A percentile compares a stretch with the other conserved stretches of the same genome.
Evolutionary conservation across 805 yeast species (phyloP).

Genomic region (Lipomyces mesembrius): DNA sequence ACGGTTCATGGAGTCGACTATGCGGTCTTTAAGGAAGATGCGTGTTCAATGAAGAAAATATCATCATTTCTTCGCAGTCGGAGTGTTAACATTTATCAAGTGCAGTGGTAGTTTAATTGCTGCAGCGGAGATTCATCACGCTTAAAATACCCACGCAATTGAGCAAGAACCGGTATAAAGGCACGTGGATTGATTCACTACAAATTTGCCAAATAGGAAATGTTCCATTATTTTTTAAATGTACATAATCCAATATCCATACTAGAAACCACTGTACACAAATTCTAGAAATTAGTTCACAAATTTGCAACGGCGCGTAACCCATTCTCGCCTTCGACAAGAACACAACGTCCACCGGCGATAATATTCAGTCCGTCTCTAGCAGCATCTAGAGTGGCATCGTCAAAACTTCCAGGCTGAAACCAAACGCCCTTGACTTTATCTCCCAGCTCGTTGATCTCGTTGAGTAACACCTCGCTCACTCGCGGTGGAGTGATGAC

Average conservation of each 20-base stretch:
- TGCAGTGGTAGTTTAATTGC: too few species aligned
- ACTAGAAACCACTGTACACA: too few species aligned
- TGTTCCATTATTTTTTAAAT: not conserved
- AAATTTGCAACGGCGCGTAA: slow-evolving; percentile 26
- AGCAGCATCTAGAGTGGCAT: slow-evolving; percentile 51
- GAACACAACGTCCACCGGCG: slow-evolving; percentile 66
- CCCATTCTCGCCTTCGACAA: slow-evolving; percentile 64
- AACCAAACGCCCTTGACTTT: slow-evolving; percentile 70
- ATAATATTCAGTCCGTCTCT: slow-evolving; percentile 47
- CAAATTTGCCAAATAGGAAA: not conserved
- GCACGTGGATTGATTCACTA: not conserved
- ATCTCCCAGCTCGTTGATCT: slow-evolving; percentile 44
- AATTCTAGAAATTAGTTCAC: slow-evolving; percentile 1
- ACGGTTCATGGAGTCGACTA: too few species aligned
- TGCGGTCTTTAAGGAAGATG: too few species aligned
- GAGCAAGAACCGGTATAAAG: not conserved
- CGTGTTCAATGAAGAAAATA: too few species aligned
- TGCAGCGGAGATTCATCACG: too few species aligned
- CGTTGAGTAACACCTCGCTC: slow-evolving; percentile 54
- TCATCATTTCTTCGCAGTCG: too few species aligned
- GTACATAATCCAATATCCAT: too few species aligned
- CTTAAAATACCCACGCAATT: too few species aligned
- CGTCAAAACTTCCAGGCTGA: slow-evolving; percentile 79
- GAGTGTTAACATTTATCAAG: too few species aligned
- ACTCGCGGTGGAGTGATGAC: slow-evolving; percentile 77